Evolutionary conservation across 2,329 filamentous ascomycete species (phyloP).

Genomic region (Fusarium tuaranense): DNA sequence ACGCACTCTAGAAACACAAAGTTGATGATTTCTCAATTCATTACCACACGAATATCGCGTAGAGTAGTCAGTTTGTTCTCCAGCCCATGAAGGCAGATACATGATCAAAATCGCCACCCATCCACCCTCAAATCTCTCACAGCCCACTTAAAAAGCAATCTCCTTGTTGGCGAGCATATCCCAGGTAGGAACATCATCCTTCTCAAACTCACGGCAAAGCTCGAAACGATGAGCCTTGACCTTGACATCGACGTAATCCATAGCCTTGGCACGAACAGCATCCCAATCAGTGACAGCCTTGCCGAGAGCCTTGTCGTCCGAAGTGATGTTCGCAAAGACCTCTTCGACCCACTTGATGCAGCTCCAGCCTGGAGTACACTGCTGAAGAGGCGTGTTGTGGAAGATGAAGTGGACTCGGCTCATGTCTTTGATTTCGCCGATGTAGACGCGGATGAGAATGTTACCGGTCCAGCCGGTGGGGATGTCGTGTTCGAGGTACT

Average conservation of each 20-base stretch:
- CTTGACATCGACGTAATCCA: not conserved
- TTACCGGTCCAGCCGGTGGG: not conserved
- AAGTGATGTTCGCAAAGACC: not conserved
- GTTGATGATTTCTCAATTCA: not conserved
- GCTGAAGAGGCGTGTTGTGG: not conserved
- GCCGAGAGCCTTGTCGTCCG: not conserved
- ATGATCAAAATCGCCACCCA: not conserved
- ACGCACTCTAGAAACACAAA: not conserved
- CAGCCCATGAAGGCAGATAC: not conserved
- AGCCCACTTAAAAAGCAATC: not conserved
- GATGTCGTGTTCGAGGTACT: not conserved
- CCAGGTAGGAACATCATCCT: not conserved
- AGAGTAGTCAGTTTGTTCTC: not conserved
- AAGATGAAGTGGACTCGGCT: not conserved
- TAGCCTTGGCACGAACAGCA: not conserved
- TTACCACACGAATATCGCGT: not conserved
- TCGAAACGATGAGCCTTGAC: not conserved
- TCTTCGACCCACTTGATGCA: not conserved
- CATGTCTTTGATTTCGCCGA: not conserved
- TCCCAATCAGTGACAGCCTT: not conserved
- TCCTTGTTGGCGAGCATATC: not conserved
- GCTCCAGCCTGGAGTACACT: not conserved
- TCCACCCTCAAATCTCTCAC: not conserved
- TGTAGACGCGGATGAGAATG: not conserved
- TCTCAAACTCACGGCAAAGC: not conserved